Base-by-base conservation (phyloP, 2,329 filamentous ascomycete genomes). In the Ascochyta viciae-villosae region DNA sequence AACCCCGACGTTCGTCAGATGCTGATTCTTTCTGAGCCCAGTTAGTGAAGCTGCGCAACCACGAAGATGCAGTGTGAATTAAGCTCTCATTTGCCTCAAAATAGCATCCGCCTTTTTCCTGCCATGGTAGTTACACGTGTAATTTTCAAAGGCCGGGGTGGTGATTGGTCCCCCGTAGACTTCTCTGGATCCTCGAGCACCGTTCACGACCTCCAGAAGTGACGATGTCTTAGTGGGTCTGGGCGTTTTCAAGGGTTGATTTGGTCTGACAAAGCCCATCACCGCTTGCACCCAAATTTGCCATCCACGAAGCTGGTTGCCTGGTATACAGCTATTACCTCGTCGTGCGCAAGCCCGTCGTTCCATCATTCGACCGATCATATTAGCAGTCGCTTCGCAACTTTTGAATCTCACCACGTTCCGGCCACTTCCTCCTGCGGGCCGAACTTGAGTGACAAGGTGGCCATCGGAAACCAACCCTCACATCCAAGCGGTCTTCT, bases 171-270 rank as follows among this genome's bases (percentile, higher is more conserved):
- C 47, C 26, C 33, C 43, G 45, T 50, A 35, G 43, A 42, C 42
- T 42, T 48, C 31, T 42, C 53, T 51, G 42, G 42, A 44, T 51
- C 38, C 47, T 48, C 53, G 47, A 56, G 47, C 52, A 50, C 42
- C 53, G 47, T 55, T 50, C 47, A 41, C 52, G 46, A 55, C 45
- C 34, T 34, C 44, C 41, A 50, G 47, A 51, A 51, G 42, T 56
- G 47, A 51, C 53, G 47, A 56, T 51, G 53, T 56, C 53, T 56
- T 47, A 56, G 47, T 44, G 53, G 47, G 48, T 43, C 53, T 56
- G 37, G 53, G 53, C 53, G 38, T 26, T 41, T 34, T 55, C 46
- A 50, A 55, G 47, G 46, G 41, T 46, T 50, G 46, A 40, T 24
- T 45, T 42, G 31, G 52, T 47, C 27, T 50, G 52, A 55, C 53